A percentile compares a stretch with the other conserved stretches of the same genome.
phyloP scores from a whole-genome alignment of 2,329 filamentous ascomycete species.

The Harringtonia lauricola region DNA sequence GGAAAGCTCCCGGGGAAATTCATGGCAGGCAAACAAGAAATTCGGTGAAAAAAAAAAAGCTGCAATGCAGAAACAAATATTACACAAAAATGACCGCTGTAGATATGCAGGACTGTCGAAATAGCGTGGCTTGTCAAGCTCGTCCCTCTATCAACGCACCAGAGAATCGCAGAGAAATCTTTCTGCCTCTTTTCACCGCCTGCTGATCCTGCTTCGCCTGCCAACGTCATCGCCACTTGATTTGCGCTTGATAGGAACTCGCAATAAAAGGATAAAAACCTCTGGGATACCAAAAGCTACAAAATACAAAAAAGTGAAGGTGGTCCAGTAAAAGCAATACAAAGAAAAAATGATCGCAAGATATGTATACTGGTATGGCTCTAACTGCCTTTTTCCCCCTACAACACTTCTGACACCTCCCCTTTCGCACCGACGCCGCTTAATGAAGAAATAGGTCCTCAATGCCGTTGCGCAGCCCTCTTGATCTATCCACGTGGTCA shows the following conservation, averaged over 20 bases:
- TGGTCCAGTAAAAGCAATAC: neutral
- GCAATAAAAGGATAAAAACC: neutral
- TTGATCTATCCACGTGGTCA: slow-evolving; percentile 53
- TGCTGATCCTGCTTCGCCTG: neutral
- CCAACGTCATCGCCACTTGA: too few species aligned
- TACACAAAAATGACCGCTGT: neutral
- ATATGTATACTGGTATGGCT: slow-evolving; percentile 7
- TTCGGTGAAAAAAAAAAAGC: neutral
- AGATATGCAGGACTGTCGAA: neutral
- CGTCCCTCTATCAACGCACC: neutral
- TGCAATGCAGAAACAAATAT: neutral
- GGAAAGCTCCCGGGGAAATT: slow-evolving; percentile 24
- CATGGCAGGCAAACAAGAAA: slow-evolving; percentile 17
- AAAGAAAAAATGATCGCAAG: neutral
- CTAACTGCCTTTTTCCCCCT: neutral
- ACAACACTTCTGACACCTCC: neutral
- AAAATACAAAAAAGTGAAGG: neutral
- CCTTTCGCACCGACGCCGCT: slow-evolving; percentile 5
- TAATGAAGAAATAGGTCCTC: slow-evolving; percentile 50
- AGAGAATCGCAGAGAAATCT: slow-evolving; percentile 15
- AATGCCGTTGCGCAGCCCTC: slow-evolving; percentile 45
- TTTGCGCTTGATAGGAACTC: too few species aligned
- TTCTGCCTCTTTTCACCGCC: slow-evolving; percentile 30
- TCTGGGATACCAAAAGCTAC: neutral
- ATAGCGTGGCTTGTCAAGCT: too few species aligned